Percentiles rank a stretch among this genome's conserved stretches.
Conservation (phyloP, 129 eudicot genomes). For the Glebionis coronaria region DNA sequence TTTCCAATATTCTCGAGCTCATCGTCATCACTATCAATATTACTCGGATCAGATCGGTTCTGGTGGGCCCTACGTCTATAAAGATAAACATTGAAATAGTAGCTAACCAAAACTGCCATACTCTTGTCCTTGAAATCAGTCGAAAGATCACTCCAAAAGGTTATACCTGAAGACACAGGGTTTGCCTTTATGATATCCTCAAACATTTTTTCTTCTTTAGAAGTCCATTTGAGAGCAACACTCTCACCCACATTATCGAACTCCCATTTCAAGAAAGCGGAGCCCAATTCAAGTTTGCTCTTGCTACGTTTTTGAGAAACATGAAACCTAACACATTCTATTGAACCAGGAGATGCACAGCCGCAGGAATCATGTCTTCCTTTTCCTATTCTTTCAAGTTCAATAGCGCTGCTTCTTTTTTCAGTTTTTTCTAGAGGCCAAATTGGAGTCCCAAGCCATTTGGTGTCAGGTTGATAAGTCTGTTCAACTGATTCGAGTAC, state of each 20-base stretch:
- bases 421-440: conserved; percentile 70
- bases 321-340: conserved; percentile 68
- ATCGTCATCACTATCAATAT: conserved; percentile 80
- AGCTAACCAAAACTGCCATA: conserved; percentile 58
- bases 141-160: conserved; percentile 66
- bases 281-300: conserved; percentile 58
- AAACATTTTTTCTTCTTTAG: conserved; percentile 51
- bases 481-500: conserved; percentile 57
- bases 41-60: conserved; percentile 50
- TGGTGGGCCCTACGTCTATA: conserved; percentile 67
- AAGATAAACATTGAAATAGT: conserved; percentile 82
- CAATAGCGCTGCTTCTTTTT: conserved; percentile 38
- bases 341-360: conserved; percentile 58
- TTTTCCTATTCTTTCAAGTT: conserved; percentile 68
- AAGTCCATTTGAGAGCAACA: conserved; percentile 54
- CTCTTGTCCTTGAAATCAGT: conserved; percentile 38
- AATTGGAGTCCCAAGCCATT: conserved; percentile 59
- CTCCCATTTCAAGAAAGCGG: conserved; percentile 57
- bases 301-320: conserved; percentile 44
- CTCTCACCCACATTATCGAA: conserved; percentile 66
- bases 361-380: conserved; percentile 74
- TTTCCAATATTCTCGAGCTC: conserved; percentile 44
- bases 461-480: conserved; percentile 39
- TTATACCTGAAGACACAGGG: conserved; percentile 43
- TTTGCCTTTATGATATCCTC: conserved; percentile 47